Evolutionary conservation across 352 stramenopile genomes (phyloP).

Genomic region (Phytophthora constricta): DNA sequence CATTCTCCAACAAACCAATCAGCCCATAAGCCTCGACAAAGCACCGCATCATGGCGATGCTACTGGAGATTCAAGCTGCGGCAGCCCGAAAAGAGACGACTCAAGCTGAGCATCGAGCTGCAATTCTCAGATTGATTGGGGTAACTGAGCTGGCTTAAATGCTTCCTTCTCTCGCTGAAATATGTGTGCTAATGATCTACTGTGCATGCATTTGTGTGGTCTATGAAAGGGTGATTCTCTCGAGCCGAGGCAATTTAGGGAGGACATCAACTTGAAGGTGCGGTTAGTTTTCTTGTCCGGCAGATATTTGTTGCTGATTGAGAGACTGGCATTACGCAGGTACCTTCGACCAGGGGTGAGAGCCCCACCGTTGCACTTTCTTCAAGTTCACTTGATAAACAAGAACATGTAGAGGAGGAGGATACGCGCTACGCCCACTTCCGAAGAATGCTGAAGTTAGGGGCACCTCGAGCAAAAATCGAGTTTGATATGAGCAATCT

Average conservation of each 20-base stretch:
- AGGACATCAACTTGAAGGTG: not conserved
- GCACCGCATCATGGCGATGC: conserved; percentile 12
- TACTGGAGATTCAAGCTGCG: conserved; percentile 27
- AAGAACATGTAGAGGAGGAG: not conserved
- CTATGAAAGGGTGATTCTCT: conserved; percentile 32
- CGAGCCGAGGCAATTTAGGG: conserved; percentile 11
- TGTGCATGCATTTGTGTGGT: conserved; percentile 3
- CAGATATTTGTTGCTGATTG: no score
- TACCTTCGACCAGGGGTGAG: not conserved
- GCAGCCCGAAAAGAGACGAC: conserved; percentile 2
- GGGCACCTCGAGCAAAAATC: conserved; percentile 26
- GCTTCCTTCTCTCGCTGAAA: not conserved
- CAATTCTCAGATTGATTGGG: conserved; percentile 30
- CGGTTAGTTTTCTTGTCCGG: not conserved
- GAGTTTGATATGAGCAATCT: conserved; percentile 34
- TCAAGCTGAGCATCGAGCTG: conserved; percentile 12
- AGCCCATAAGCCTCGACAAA: not conserved
- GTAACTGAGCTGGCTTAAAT: conserved; percentile 6
- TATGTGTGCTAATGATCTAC: conserved; percentile 1
- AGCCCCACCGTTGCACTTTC: not conserved
- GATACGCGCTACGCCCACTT: conserved; percentile 11
- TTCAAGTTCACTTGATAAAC: not conserved
- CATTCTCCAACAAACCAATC: conserved; percentile 15
- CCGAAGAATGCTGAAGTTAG: conserved; percentile 35
- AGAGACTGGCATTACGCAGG: not conserved